Conservation (phyloP, 2,329 filamentous ascomycete species). For the Amauroascus niger region DNA sequence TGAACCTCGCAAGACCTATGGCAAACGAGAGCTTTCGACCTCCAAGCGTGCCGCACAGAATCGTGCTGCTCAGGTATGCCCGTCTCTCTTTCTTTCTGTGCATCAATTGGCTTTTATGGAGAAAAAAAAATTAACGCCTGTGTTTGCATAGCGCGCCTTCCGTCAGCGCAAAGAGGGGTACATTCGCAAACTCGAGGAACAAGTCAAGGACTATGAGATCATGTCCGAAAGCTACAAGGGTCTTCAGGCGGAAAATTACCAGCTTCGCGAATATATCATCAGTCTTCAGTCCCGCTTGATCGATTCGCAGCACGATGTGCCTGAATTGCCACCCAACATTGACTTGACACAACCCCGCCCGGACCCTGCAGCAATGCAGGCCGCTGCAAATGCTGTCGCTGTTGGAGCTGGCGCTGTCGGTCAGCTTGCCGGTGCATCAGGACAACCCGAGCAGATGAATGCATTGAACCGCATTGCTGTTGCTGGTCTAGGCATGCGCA, state of each 20-base stretch:
- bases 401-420: neutral
- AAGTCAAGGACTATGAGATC: slow-evolving; percentile 69
- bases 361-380: slow-evolving; percentile 22
- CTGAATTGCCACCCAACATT: slow-evolving; percentile 70
- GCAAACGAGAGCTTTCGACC: slow-evolving; percentile 81
- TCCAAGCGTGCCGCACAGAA: slow-evolving; percentile 97
- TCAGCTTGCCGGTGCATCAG: slow-evolving; percentile 3
- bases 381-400: slow-evolving; percentile 10
- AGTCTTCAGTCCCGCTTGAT: slow-evolving; percentile 78
- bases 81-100: slow-evolving; percentile 15
- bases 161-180: slow-evolving; percentile 96
- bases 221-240: slow-evolving; percentile 69
- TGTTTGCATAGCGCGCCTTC: slow-evolving; percentile 65
- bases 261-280: slow-evolving; percentile 84
- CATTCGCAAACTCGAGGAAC: slow-evolving; percentile 93
- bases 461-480: slow-evolving; percentile 38
- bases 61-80: slow-evolving; percentile 86
- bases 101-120: neutral
- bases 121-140: neutral
- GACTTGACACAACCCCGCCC: slow-evolving; percentile 53
- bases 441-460: slow-evolving; percentile 31
- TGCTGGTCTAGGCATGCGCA: slow-evolving; percentile 37
- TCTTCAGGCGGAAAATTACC: slow-evolving; percentile 82
- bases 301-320: slow-evolving; percentile 73
- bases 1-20: slow-evolving; percentile 58